These are phyloP conservation scores for Tylopilus sp. DNA, from an alignment of 768 basidiomycete species.

Conservation along the genomic window DNA sequence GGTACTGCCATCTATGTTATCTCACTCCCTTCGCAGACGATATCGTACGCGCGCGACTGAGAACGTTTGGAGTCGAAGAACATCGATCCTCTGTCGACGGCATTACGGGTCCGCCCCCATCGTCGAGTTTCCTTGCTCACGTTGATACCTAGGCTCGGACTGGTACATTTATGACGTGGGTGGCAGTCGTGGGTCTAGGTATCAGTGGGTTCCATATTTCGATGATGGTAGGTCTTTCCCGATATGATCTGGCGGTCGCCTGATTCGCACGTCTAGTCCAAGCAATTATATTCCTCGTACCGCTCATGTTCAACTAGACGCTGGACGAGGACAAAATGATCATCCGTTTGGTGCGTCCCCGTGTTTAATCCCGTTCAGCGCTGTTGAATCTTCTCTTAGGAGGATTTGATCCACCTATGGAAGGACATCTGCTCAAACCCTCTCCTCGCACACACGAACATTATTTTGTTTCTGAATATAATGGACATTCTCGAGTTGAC, in stretches of 20 bases:
- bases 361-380: too few species aligned
- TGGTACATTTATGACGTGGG: constrained; percentile 72
- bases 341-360: constrained; percentile 57
- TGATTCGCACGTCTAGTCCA: constrained; percentile 42
- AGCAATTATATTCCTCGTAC: constrained; percentile 81
- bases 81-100: constrained; percentile 58
- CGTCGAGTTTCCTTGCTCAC: background rate
- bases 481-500: constrained; percentile 54
- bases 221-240: constrained; percentile 49
- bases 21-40: constrained; percentile 42
- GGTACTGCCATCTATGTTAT: background rate
- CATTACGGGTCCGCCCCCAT: constrained; percentile 33
- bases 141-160: constrained; percentile 41
- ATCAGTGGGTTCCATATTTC: constrained; percentile 75
- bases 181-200: constrained; percentile 57
- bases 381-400: constrained; percentile 34
- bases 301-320: constrained; percentile 68
- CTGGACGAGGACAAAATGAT: constrained; percentile 65
- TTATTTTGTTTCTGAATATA: constrained; percentile 79
- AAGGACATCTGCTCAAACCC: constrained; percentile 62
- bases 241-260: too few species aligned
- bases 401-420: constrained; percentile 75
- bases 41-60: constrained; percentile 70
- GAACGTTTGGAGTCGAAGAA: constrained; percentile 74
- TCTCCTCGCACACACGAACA: constrained; percentile 54